phyloP scores from a whole-genome alignment of 371 early-diverging fungal genomes.

The Mucor mucedo region DNA sequence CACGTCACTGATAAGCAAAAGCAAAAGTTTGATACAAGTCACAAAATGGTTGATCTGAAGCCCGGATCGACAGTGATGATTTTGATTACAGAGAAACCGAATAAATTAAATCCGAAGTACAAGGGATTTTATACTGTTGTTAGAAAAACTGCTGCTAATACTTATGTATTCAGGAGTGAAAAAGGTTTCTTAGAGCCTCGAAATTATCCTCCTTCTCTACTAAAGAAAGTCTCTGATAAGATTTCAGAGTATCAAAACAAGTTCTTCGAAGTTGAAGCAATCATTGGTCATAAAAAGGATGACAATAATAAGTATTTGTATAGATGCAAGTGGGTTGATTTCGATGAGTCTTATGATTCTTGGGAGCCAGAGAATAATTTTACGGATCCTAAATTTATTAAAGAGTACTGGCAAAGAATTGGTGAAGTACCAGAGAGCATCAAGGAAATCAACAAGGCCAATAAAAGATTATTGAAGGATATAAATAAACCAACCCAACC shows the following conservation, averaged over 20 bases:
- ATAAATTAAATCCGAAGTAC: no score
- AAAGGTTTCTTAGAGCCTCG: background rate
- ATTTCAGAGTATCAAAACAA: constrained; percentile 8
- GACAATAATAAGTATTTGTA: constrained; percentile 20
- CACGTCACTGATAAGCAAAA: no score
- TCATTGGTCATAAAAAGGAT: constrained; percentile 6
- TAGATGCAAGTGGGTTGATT: constrained; percentile 29
- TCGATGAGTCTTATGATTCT: constrained; percentile 25
- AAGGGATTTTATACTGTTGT: no score
- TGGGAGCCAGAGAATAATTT: constrained; percentile 31
- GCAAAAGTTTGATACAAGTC: no score
- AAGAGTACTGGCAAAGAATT: constrained; percentile 19
- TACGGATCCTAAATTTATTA: constrained; percentile 8
- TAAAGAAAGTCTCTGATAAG: constrained; percentile 10
- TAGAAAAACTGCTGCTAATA: no score
- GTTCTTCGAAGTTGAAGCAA: constrained; percentile 6
- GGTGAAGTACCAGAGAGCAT: background rate
- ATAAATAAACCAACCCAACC: no score
- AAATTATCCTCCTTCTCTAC: constrained; percentile 7
- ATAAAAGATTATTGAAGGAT: no score
- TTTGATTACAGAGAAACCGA: no score
- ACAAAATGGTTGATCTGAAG: no score
- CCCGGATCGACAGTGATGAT: no score
- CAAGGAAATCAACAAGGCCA: no score
- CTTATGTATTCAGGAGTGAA: no score